Evolutionary conservation across 2,329 filamentous ascomycete species (phyloP), one percentile per base, ranked within the genome.

Genomic region (Fusarium sp.): DNA sequence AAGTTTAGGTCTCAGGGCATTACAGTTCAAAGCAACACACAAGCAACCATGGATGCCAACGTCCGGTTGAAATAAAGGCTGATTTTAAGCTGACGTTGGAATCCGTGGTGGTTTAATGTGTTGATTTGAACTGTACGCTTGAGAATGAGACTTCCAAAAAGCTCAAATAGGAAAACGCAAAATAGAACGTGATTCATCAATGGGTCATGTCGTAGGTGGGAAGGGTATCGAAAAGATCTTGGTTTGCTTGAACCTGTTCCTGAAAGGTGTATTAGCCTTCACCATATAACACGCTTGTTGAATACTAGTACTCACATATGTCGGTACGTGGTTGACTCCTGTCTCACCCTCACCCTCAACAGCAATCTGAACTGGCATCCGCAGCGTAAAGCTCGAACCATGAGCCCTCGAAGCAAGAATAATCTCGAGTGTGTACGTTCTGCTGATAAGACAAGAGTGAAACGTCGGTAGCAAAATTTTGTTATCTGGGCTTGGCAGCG

Each of bases 391-490:
- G 2, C 56, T 64, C 0, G 61, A 72, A 0, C 62, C 61, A 6
- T 62, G 61, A 0, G 67, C 14, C 5, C 70, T 53, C 0, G 54
- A 57, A 3, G 56, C 46, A 2, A 70, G 4, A 1, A 54, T 45
- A 0, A 73, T 14, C 7, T 60, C 60, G 1, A 74, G 22, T 1
- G 51, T 57, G 14, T 69, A 75, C 0, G 60, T 61, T 9, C 70
- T 52, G 8, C 49, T 74, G 11, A 72, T 62, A 0, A 72, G 45
- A n/a, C 72, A 73, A 2, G 70, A 72, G 16, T 65, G 51, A 8
- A 73, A 75, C 0, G 54, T 70, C 1, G 70, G 70, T 2, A 73
- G 57, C 3, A 74, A 27, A 2, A 65, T 59, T 45, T 65, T 71
- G 4, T 57, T 69, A 14, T 57, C 61, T 0, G 60, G 67, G 4